A percentile compares a stretch with the other conserved stretches of the same genome.
Conservation (phyloP, 305 asterid species). For the Fraxinus sp. region DNA sequence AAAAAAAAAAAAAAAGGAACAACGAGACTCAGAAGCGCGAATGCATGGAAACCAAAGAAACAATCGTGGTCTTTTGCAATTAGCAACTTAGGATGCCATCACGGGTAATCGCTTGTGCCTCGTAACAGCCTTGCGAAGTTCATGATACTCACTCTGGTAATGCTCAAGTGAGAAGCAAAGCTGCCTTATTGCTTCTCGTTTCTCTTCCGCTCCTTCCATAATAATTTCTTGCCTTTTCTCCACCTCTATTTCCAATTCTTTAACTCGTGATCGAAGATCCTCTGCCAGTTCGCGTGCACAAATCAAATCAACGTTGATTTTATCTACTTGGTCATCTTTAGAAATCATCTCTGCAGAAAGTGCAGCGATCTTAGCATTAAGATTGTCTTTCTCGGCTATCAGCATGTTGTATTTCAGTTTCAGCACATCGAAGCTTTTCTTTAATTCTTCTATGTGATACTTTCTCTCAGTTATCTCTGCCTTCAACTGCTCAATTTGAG, state of each 20-base stretch:
- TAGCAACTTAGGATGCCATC: slow-evolving; percentile 45
- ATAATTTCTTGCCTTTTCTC: slow-evolving; percentile 54
- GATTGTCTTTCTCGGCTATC: slow-evolving; percentile 33
- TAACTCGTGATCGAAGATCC: slow-evolving; percentile 42
- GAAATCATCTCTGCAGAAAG: slow-evolving; percentile 38
- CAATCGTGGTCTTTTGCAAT: not conserved
- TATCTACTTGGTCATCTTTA: slow-evolving; percentile 45
- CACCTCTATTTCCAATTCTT: slow-evolving; percentile 61
- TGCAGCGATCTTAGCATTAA: slow-evolving; percentile 33
- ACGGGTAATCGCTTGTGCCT: slow-evolving; percentile 50
- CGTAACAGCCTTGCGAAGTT: slow-evolving; percentile 58
- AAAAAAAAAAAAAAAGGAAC: not conserved
- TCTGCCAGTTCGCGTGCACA: slow-evolving; percentile 37
- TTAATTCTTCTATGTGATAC: slow-evolving; percentile 37
- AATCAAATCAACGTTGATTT: slow-evolving; percentile 51
- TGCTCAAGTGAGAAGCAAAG: slow-evolving; percentile 88
- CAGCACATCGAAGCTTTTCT: slow-evolving; percentile 30
- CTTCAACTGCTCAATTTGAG: slow-evolving; percentile 46
- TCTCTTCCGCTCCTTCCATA: slow-evolving; percentile 83
- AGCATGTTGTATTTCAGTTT: slow-evolving; percentile 29
- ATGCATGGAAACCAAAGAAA: slow-evolving; percentile 1
- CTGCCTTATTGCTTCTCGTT: slow-evolving; percentile 92
- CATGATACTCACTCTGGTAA: slow-evolving; percentile 66
- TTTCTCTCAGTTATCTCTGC: slow-evolving; percentile 46
- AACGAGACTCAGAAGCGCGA: not conserved